Conservation (phyloP, 129 eudicot genomes). For the Saposhnikovia divaricata region DNA sequence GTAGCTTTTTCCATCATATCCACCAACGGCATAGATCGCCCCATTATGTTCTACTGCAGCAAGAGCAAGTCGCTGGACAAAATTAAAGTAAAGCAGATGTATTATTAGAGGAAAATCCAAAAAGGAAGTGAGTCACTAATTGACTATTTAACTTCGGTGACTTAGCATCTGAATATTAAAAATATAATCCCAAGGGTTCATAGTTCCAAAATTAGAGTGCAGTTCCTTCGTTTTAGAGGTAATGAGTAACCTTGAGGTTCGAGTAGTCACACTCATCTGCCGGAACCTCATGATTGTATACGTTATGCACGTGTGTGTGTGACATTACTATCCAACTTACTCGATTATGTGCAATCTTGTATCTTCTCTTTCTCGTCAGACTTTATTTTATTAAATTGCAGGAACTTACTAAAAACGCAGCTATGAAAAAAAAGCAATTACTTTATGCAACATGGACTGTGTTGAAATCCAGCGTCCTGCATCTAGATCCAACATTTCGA, state of each 20-base stretch:
- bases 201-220: background rate
- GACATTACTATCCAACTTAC: background rate
- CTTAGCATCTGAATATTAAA: background rate
- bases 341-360: background rate
- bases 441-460: constrained; percentile 78
- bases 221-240: background rate
- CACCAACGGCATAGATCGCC: constrained; percentile 79
- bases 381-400: background rate
- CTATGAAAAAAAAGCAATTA: constrained; percentile 4
- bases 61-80: constrained; percentile 61
- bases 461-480: constrained; percentile 61
- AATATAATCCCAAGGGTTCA: background rate
- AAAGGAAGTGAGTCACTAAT: background rate
- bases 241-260: background rate
- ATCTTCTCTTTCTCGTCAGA: background rate
- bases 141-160: background rate
- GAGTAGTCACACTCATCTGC: background rate
- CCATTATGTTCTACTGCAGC: constrained; percentile 71
- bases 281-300: background rate
- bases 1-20: constrained; percentile 60
- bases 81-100: background rate
- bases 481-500: constrained; percentile 70
- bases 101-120: background rate
- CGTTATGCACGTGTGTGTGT: background rate
- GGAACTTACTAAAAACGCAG: background rate